Evolutionary conservation across 495 filamentous ascomycete species (phyloP).

Genomic region (Hypoxylon rickii): DNA sequence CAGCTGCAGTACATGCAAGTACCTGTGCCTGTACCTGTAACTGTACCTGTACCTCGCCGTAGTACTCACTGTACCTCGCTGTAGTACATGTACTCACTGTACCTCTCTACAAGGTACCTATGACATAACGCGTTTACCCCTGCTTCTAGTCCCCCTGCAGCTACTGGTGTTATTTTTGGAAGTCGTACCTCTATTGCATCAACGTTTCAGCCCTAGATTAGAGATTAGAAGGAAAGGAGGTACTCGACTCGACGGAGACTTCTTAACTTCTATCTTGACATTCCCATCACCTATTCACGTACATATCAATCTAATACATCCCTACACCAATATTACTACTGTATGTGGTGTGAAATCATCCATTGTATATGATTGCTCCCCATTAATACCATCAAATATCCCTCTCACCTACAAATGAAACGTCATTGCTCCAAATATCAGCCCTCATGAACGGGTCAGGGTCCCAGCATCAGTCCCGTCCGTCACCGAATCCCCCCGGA

Average conservation of each 20-base stretch:
- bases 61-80: no score
- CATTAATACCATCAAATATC: background rate
- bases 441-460: slow-evolving; percentile 38
- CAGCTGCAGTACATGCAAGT: background rate
- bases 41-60: no score
- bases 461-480: slow-evolving; percentile 27
- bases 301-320: no score
- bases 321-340: no score
- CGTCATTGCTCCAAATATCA: slow-evolving; percentile 12
- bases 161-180: slow-evolving; percentile 20
- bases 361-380: background rate
- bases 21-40: background rate
- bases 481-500: slow-evolving; percentile 21
- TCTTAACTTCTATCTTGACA: no score
- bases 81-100: no score
- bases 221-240: no score
- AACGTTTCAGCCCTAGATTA: slow-evolving; percentile 30
- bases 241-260: no score
- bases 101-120: no score
- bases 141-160: background rate
- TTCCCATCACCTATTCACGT: no score
- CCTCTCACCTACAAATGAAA: slow-evolving; percentile 18
- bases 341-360: no score
- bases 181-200: slow-evolving; percentile 10
- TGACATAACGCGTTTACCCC: slow-evolving; percentile 21